Conservation (phyloP, 176 grass and related monocot species). For the Phoenix roebelenii region DNA sequence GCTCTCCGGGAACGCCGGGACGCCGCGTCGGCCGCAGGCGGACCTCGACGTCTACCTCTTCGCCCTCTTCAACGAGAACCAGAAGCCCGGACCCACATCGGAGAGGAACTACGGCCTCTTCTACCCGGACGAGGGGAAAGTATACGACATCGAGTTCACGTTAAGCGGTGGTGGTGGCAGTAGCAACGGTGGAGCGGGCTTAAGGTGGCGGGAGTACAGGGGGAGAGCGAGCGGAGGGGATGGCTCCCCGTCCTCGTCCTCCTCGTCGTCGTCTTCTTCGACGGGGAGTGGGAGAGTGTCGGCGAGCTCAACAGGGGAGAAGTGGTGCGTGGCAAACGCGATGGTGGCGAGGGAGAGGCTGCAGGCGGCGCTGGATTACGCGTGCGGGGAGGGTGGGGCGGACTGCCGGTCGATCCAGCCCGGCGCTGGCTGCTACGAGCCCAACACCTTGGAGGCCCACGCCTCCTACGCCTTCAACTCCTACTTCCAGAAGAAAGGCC, state of each 20-base stretch:
- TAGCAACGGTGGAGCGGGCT: slow-evolving; percentile 2
- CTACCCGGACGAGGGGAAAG: slow-evolving; percentile 84
- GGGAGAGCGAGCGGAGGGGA: background rate
- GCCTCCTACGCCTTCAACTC: slow-evolving; percentile 68
- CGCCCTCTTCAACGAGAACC: slow-evolving; percentile 97
- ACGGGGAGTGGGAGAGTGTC: slow-evolving; percentile 22
- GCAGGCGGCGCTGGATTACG: slow-evolving; percentile 66
- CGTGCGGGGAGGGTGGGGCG: slow-evolving; percentile 68
- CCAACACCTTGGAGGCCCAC: slow-evolving; percentile 69
- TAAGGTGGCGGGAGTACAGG: slow-evolving; percentile 22
- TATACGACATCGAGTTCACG: slow-evolving; percentile 75
- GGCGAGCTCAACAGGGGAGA: slow-evolving; percentile 37
- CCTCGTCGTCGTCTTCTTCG: background rate
- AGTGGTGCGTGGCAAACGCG: slow-evolving; percentile 84
- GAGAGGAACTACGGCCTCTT: slow-evolving; percentile 94
- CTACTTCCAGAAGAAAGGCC: slow-evolving; percentile 67
- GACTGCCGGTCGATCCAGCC: slow-evolving; percentile 79
- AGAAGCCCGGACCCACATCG: slow-evolving; percentile 71
- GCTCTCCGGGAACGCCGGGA: slow-evolving; percentile 66
- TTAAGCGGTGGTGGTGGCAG: slow-evolving; percentile 29
- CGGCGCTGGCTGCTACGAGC: slow-evolving; percentile 70
- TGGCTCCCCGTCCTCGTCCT: background rate
- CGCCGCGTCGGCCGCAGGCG: slow-evolving; percentile 60
- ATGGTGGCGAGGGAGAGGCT: slow-evolving; percentile 36
- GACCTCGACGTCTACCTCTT: slow-evolving; percentile 85